Percentiles rank a stretch among this genome's conserved stretches.
phyloP scores from a whole-genome alignment of 768 basidiomycete species.

The Amanita polypyramis region DNA sequence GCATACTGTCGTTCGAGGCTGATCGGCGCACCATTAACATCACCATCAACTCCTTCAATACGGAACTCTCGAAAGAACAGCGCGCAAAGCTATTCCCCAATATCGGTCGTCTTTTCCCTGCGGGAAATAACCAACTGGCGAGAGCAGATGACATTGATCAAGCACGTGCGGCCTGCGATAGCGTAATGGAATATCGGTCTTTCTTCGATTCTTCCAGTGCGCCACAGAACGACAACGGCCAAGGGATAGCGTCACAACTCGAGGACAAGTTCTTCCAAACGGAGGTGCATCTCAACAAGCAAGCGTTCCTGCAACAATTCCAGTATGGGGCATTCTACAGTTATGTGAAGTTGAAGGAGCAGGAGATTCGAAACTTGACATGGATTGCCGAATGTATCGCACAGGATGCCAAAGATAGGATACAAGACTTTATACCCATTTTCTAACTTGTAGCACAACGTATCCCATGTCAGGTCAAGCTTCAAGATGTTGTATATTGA shows the following conservation, averaged over 20 bases:
- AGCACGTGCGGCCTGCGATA: conserved; percentile 80
- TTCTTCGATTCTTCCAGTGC: conserved; percentile 56
- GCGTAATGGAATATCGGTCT: conserved; percentile 76
- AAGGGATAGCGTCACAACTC: conserved; percentile 50
- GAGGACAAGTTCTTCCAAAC: conserved; percentile 93
- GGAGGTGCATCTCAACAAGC: conserved; percentile 92
- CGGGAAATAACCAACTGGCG: conserved; percentile 89
- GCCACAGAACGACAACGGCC: conserved; percentile 27
- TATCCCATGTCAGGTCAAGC: neutral
- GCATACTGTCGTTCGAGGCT: conserved; percentile 90
- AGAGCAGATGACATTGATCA: conserved; percentile 93
- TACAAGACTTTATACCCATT: conserved; percentile 90
- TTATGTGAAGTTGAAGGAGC: conserved; percentile 87
- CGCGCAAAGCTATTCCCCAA: conserved; percentile 90
- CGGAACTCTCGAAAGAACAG: conserved; percentile 90
- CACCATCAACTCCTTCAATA: conserved; percentile 97
- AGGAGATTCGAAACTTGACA: conserved; percentile 80
- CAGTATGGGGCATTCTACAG: conserved; percentile 89
- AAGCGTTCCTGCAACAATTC: conserved; percentile 92
- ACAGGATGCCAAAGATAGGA: conserved; percentile 91
- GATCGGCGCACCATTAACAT: conserved; percentile 97
- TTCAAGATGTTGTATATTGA: neutral
- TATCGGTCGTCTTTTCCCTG: conserved; percentile 89
- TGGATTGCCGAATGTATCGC: conserved; percentile 99
- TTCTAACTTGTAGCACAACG: conserved; percentile 36